Evolutionary conservation across 768 basidiomycete species (phyloP), one percentile per base, ranked within the genome.

Genomic region (Termitomyces sp.): DNA sequence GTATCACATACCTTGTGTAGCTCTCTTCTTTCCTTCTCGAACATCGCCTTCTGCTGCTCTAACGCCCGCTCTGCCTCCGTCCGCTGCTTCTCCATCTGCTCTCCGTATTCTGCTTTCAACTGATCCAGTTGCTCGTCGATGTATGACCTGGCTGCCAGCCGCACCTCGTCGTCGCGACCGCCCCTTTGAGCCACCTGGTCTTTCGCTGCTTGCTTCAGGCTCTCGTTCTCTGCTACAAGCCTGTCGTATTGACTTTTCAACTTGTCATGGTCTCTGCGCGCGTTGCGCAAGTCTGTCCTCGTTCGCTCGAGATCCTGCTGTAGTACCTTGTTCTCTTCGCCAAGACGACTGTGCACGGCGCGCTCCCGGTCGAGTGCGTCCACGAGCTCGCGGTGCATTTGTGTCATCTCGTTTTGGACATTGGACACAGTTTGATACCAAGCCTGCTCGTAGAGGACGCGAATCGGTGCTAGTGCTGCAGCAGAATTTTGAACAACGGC

Each of bases 341-440:
- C 30, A 13, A 52, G 22, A 18, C 47, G 47, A 6, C 37, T 36
- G 10, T 50, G 61, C 39, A 27, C 27, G 18, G 39, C 16, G n/a
- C 52, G 61, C 48, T 62, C 63, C 22, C 27, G 55, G 14, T 53
- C 59, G 5, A 59, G 45, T 4, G 55, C 53, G 10, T 54, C 51
- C 6, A 50, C 30, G 4, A 66, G 58, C 54, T 62, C 63, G 0
- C 13, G 20, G 39, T 64, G 61, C 60, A 66, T 59, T 1, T 56
- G 52, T n/a, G 55, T 44, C 55, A 66, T 63, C 55, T 66, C 65
- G 22, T 26, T 27, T n/a, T 66, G 65, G 12, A 66, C 65, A 24
- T 61, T 63, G 1, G 48, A 50, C 2, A 66, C 59, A 0, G 64
- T 64, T 7, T 62, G 59, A 30, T 57, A 33, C 65, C 65, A 64